Percentiles rank a stretch among this genome's conserved stretches.
Evolutionary conservation across 2,329 filamentous ascomycete genomes (phyloP).

Genomic region (Fonsecaea nubica): DNA sequence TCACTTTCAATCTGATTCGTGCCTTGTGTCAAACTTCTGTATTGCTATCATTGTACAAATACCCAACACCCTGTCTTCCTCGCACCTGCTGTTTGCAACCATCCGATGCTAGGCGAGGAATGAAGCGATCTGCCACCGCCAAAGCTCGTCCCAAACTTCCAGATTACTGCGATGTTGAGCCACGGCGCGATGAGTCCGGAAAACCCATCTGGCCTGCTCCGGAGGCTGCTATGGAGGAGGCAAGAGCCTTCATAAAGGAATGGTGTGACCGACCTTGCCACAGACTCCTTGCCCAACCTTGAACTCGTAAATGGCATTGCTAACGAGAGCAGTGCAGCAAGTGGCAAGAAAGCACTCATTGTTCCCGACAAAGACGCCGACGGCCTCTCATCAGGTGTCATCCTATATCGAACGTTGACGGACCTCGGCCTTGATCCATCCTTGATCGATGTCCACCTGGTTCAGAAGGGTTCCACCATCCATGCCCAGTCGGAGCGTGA

Average conservation of each 20-base stretch:
- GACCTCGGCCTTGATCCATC: conserved; percentile 62
- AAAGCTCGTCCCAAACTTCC: conserved; percentile 39
- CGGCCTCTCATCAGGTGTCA: conserved; percentile 69
- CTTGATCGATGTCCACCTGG: conserved; percentile 64
- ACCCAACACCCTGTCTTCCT: background rate
- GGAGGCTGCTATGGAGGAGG: conserved; percentile 60
- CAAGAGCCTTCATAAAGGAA: conserved; percentile 63
- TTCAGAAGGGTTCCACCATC: conserved; percentile 65
- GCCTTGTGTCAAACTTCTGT: background rate
- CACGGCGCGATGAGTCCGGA: conserved; percentile 51
- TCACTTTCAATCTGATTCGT: background rate
- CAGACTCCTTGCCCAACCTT: background rate
- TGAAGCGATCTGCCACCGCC: conserved; percentile 35
- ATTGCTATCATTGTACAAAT: background rate
- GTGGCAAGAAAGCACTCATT: conserved; percentile 62
- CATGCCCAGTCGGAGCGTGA: conserved; percentile 61
- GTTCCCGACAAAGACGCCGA: conserved; percentile 74
- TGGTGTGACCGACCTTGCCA: conserved; percentile 54
- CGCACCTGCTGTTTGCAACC: background rate
- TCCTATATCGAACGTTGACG: conserved; percentile 65
- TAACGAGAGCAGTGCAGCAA: conserved; percentile 54
- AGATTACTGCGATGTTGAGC: conserved; percentile 43
- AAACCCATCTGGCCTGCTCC: conserved; percentile 68
- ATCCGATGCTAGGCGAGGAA: conserved; percentile 30
- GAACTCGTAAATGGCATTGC: background rate